Evolutionary conservation across 345 rosid species (phyloP), one percentile per base, ranked within the genome.

Genomic region (Atalantia buxifolia): DNA sequence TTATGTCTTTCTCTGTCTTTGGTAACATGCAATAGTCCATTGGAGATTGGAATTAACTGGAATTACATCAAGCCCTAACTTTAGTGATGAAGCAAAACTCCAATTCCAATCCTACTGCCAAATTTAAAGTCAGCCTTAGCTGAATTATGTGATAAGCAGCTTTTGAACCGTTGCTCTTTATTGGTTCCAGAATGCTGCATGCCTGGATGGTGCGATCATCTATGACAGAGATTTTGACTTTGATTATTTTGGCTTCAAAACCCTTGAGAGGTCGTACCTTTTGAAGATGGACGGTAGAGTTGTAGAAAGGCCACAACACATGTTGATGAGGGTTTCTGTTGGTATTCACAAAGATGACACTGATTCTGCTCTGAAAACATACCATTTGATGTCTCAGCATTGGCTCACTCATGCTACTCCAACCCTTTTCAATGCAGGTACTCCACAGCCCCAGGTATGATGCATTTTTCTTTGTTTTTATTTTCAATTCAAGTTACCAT

Each of bases 321-420:
- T 94, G 98, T 76, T 94, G 76, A 94, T 94, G 98, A 93, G 97
- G 87, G 97, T 94, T 79, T 77, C 94, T 80, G 97, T 91, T 86
- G 98, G 97, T n/a, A 90, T 94, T 53, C 97, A 91, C 81, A 93
- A 88, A 71, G 89, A 88, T 78, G 94, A 93, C 75, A 83, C 89
- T 78, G 97, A 91, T 71, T 91, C 96, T 68, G 91, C 70, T 5
- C 82, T 94, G 81, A 84, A 80, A 80, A 92, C 98, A 21, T 92
- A 94, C 80, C 98, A 92, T 76, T 81, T 91, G 87, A 94, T 94
- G 97, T 92, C 97, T 74, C 98, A 94, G 40, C 81, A 97, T 55
- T 92, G 96, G 98, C 93, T 94, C 83, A 94, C 97, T 71, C 98
- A 93, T 89, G 98, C 98, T 48, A 90, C 97, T 72, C 97, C 98